phyloP scores from a whole-genome alignment of 345 rosid genomes.

The Kandelia obovata region DNA sequence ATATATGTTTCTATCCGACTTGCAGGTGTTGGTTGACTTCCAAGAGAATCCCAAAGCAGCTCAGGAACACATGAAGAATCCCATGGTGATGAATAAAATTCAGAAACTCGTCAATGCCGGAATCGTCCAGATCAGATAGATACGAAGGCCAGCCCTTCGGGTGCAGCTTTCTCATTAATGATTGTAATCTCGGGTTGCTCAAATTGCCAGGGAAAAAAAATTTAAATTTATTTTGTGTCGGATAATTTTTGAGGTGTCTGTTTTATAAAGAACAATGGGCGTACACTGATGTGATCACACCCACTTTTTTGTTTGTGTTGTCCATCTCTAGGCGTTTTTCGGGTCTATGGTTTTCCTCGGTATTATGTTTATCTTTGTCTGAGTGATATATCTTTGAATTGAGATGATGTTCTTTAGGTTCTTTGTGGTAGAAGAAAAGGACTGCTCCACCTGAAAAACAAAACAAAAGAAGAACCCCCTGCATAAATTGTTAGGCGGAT shows the following conservation, averaged over 20 bases:
- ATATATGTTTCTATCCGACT: background rate
- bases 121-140: constrained; percentile 74
- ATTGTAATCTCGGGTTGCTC: constrained; percentile 1
- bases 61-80: constrained; percentile 87
- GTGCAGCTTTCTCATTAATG: background rate
- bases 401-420: no score
- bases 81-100: constrained; percentile 88
- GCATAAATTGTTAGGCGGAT: no score
- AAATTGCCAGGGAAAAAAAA: background rate
- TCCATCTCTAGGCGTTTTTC: no score
- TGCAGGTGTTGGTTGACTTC: constrained; percentile 81
- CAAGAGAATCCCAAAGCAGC: constrained; percentile 96
- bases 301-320: no score
- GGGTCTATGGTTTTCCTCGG: no score
- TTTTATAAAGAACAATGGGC: background rate
- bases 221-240: background rate
- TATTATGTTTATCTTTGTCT: no score
- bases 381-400: no score
- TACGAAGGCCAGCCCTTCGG: background rate
- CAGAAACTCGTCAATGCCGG: constrained; percentile 91
- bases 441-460: no score
- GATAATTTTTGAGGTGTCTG: background rate
- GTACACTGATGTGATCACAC: no score
- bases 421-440: no score
- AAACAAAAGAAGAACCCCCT: no score